Base-by-base conservation (phyloP, 441 rosid species). In the Populus tomentosa region DNA sequence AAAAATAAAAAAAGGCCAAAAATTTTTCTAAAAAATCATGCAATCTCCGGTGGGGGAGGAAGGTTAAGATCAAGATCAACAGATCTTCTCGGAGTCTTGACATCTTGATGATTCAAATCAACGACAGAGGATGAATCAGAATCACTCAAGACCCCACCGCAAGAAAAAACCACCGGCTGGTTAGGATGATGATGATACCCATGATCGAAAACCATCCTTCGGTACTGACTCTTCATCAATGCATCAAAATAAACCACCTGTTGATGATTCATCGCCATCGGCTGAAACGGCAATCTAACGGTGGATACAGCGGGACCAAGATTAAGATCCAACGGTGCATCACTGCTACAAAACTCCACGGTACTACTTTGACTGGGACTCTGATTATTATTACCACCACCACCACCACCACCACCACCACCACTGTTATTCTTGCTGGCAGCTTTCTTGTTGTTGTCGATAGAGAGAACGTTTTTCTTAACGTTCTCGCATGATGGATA, bases 321-420 rank as follows among this genome's bases (percentile, higher is more conserved):
- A 76, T 82, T 82, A 10, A 86, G 21, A n/a, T 40, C 50, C 46
- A 38, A 21, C 72, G 73, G 82, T 23, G 76, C 88, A 82, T 78
- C 85, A 21, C 6, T 86, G 82, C 84, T 80, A 9, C 85, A 78
- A 0, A 92, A 85, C 76, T 90, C 90, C 5, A 91, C 89, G 30
- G 91, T 89, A 77, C 92, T 90, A 76, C 86, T 85, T 81, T 76
- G 92, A 79, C 93, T 92, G 1, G 88, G 90, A 32, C 91, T 88
- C 83, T 81, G 89, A 18, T 40, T 50, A 46, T 32, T 32, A 59
- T 23, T 61, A 21, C 4, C 21, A 24, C 24, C n/a, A n/a, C n/a
- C 28, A 26, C 2, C 28, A 26, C 28, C 28, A 2, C 63, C 10
- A 10, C 4, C 63, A 1, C 5, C 65, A 86, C 78, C 9, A 64